Evolutionary conservation across 805 yeast genomes (phyloP).

Genomic region (Ogataea siamensis): DNA sequence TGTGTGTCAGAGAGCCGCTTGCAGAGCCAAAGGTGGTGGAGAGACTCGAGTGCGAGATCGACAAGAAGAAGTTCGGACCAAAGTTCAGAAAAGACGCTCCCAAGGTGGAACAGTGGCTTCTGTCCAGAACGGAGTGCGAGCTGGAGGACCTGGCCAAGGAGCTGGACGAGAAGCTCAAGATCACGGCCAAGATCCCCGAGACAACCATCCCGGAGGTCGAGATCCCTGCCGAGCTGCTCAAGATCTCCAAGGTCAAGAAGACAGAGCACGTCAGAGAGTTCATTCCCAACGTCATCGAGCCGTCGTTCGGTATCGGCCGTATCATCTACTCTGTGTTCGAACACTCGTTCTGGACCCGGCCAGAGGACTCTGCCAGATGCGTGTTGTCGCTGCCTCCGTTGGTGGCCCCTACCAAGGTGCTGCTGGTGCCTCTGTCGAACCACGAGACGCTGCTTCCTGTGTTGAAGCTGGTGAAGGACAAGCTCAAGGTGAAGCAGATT

Average conservation of each 20-base stretch:
- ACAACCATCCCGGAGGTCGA: constrained; percentile 55
- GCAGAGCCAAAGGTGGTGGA: constrained; percentile 83
- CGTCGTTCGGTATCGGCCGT: constrained; percentile 99
- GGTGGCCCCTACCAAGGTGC: constrained; percentile 97
- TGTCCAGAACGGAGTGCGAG: constrained; percentile 77
- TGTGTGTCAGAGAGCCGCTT: constrained; percentile 89
- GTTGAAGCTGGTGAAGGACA: constrained; percentile 63
- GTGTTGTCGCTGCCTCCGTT: constrained; percentile 85
- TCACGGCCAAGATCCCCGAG: constrained; percentile 66
- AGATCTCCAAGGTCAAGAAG: constrained; percentile 73
- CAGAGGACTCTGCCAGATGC: constrained; percentile 84
- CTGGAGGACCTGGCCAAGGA: constrained; percentile 73
- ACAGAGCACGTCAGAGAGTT: constrained; percentile 92
- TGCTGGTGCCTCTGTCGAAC: constrained; percentile 89
- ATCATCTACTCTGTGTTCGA: constrained; percentile 90
- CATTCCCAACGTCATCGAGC: constrained; percentile 97
- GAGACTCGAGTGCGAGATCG: constrained; percentile 78
- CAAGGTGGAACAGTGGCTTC: constrained; percentile 77
- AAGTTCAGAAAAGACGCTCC: constrained; percentile 97
- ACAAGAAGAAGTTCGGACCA: constrained; percentile 97
- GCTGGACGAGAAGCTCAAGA: constrained; percentile 58
- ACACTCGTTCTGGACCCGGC: constrained; percentile 93
- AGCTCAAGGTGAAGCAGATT: constrained; percentile 75
- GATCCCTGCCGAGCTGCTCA: constrained; percentile 67
- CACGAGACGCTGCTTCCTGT: constrained; percentile 78